Evolutionary conservation across 805 yeast species (phyloP).

Genomic region (Metschnikowia peoriensis): DNA sequence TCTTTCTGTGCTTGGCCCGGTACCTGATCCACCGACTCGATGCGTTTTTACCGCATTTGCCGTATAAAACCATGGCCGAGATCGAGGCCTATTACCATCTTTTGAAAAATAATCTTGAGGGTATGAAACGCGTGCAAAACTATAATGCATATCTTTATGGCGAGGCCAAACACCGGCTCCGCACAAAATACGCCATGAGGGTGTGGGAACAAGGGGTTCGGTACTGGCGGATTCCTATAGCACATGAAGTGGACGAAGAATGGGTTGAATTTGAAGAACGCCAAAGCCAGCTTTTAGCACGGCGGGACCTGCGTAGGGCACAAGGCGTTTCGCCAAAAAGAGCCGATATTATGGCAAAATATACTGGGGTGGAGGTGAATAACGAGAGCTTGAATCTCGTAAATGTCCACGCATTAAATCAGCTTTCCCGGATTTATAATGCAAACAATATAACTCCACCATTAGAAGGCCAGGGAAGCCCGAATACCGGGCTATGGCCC

Average conservation of each 20-base stretch:
- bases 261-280: conserved; percentile 45
- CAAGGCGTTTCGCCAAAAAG: no score
- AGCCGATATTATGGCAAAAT: no score
- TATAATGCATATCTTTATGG: neutral
- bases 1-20: conserved; percentile 49
- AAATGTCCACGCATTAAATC: no score
- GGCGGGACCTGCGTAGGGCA: conserved; percentile 17
- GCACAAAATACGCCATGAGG: neutral
- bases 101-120: conserved; percentile 28
- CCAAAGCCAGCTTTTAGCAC: conserved; percentile 26
- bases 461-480: neutral
- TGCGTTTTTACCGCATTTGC: conserved; percentile 35
- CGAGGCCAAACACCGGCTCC: neutral
- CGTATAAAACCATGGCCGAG: conserved; percentile 43
- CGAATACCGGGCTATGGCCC: conserved; percentile 12
- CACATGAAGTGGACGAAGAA: conserved; percentile 49
- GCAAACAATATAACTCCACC: conserved; percentile 10
- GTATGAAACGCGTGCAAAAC: conserved; percentile 19
- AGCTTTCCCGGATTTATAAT: conserved; percentile 7
- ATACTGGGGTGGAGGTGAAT: no score
- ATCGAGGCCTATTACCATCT: conserved; percentile 45
- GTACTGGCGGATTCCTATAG: conserved; percentile 50
- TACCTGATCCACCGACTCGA: conserved; percentile 50
- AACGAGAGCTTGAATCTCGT: no score
- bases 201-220: conserved; percentile 1